Evolutionary conservation across 2,329 filamentous ascomycete genomes (phyloP).

Genomic region (Fusarium globosum): DNA sequence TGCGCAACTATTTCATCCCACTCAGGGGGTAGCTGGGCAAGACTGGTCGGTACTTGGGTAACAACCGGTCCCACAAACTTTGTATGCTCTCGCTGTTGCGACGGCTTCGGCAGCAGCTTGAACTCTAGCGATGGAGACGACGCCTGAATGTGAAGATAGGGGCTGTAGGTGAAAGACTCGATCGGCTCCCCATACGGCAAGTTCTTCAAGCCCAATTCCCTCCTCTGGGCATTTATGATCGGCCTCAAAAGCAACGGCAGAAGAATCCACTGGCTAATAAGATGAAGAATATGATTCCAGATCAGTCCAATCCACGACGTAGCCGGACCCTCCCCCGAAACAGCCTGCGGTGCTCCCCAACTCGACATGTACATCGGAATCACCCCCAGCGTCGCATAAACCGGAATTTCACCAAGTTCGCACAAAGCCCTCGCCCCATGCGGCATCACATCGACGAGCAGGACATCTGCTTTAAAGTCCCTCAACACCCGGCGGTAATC

Average conservation of each 20-base stretch:
- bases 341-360: conserved; percentile 45
- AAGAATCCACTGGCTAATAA: conserved; percentile 43
- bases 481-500: conserved; percentile 50
- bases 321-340: conserved; percentile 49
- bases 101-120: conserved; percentile 38
- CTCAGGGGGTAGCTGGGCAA: conserved; percentile 45
- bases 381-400: conserved; percentile 54
- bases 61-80: conserved; percentile 52
- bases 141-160: conserved; percentile 53
- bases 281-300: conserved; percentile 45
- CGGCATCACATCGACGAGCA: conserved; percentile 54
- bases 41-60: conserved; percentile 24
- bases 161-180: conserved; percentile 51
- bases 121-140: conserved; percentile 51
- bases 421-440: conserved; percentile 50
- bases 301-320: conserved; percentile 41
- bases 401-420: conserved; percentile 50
- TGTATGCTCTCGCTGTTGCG: conserved; percentile 32
- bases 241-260: conserved; percentile 45
- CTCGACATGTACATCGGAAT: conserved; percentile 52
- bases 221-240: conserved; percentile 48
- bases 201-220: conserved; percentile 41
- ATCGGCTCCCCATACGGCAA: conserved; percentile 47
- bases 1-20: conserved; percentile 48
- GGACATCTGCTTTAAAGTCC: conserved; percentile 45